Conservation (phyloP, 306 rosid genomes). For the Sesbania bispinosa region DNA sequence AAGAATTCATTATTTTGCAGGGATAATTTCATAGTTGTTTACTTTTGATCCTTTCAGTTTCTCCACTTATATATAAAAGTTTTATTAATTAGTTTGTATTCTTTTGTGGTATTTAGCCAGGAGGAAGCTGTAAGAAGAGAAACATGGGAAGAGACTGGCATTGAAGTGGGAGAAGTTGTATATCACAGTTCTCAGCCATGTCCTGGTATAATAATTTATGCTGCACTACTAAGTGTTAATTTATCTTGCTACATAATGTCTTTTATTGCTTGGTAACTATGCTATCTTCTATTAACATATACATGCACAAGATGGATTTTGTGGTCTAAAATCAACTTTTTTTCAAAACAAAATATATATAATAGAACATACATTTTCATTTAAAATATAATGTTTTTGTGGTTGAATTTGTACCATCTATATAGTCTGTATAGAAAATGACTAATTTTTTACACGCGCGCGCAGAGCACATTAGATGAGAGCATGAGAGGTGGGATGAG, state of each 20-base stretch:
- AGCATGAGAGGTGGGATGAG: too few relatives aligned
- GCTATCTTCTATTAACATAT: not conserved
- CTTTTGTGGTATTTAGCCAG: constrained; percentile 56
- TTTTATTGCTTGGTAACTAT: not conserved
- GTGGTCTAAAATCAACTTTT: too few relatives aligned
- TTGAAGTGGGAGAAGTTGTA: constrained; percentile 88
- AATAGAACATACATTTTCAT: too few relatives aligned
- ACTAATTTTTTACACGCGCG: too few relatives aligned
- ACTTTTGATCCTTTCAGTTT: not conserved
- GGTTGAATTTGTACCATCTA: too few relatives aligned
- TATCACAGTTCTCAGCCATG: constrained; percentile 97
- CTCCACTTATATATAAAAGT: not conserved
- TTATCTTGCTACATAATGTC: not conserved
- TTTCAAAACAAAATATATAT: too few relatives aligned
- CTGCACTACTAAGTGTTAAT: not conserved
- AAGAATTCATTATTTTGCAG: constrained; percentile 3
- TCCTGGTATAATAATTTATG: constrained; percentile 70
- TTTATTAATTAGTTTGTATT: constrained; percentile 7
- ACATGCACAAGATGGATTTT: too few relatives aligned
- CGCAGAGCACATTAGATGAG: too few relatives aligned
- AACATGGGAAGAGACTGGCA: constrained; percentile 95
- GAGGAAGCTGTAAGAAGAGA: constrained; percentile 98
- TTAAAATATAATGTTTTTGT: too few relatives aligned
- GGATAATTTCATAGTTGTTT: too few relatives aligned
- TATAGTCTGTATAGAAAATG: too few relatives aligned